A percentile compares a stretch with the other conserved stretches of the same genome.
These are phyloP conservation scores for Pterocarpus santalinus DNA, from an alignment of 306 rosid genomes.

Conservation along the genomic window DNA sequence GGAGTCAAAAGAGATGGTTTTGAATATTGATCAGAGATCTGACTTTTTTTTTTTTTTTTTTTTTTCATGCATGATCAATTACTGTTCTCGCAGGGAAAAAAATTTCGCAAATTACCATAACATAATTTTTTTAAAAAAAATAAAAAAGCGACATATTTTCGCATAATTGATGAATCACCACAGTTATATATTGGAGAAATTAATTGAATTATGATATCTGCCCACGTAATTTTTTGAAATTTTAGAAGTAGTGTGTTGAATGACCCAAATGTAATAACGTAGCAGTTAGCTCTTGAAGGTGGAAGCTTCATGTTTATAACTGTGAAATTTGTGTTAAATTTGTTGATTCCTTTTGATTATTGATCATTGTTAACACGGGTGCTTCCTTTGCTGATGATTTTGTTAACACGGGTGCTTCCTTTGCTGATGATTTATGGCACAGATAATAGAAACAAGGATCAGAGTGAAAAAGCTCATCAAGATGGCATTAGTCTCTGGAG, in stretches of 20 bases:
- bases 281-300: neutral
- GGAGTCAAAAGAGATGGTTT: slow-evolving; percentile 40
- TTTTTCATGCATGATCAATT: slow-evolving; percentile 9
- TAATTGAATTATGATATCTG: neutral
- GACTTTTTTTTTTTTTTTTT: neutral
- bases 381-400: slow-evolving; percentile 35
- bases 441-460: slow-evolving; percentile 44
- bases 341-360: neutral
- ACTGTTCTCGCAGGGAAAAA: neutral
- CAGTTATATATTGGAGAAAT: slow-evolving; percentile 23
- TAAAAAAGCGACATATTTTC: neutral
- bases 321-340: slow-evolving; percentile 9
- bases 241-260: neutral
- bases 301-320: neutral
- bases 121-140: neutral
- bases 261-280: neutral
- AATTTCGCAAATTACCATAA: neutral
- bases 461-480: slow-evolving; percentile 39
- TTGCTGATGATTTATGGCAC: slow-evolving; percentile 37
- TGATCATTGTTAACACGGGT: slow-evolving; percentile 3
- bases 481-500: slow-evolving; percentile 78
- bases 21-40: slow-evolving; percentile 42
- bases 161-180: neutral
- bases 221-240: neutral
- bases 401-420: slow-evolving; percentile 5